phyloP scores from a whole-genome alignment of 345 rosid genomes.

The Ceriops zippeliana region DNA sequence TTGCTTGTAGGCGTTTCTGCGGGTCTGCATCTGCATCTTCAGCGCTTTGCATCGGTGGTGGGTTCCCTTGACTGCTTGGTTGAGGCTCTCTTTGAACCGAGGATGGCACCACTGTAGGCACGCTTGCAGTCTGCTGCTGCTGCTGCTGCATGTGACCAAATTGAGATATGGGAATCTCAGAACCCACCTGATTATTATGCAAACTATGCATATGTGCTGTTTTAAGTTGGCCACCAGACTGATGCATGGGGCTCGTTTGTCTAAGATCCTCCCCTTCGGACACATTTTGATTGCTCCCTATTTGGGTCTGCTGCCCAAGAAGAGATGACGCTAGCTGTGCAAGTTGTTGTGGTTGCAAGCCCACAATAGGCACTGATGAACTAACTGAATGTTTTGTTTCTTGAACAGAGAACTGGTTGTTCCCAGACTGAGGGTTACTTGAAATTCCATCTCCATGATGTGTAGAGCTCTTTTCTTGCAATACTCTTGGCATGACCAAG shows the following conservation, averaged over 20 bases:
- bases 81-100: constrained; percentile 22
- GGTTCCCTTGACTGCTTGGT: constrained; percentile 16
- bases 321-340: constrained; percentile 67
- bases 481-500: constrained; percentile 23
- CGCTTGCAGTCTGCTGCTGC: constrained; percentile 40
- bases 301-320: constrained; percentile 56
- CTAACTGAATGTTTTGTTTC: constrained; percentile 43
- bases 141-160: constrained; percentile 44
- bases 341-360: constrained; percentile 64
- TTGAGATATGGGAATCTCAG: constrained; percentile 44
- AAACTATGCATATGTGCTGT: constrained; percentile 42
- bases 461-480: constrained; percentile 31
- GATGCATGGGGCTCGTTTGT: constrained; percentile 29
- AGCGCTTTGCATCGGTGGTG: constrained; percentile 16
- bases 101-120: constrained; percentile 17
- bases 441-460: constrained; percentile 26
- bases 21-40: constrained; percentile 74
- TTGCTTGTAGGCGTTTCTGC: constrained; percentile 86
- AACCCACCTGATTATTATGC: constrained; percentile 25
- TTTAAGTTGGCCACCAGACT: constrained; percentile 28
- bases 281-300: constrained; percentile 32
- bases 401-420: constrained; percentile 21
- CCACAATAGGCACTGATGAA: constrained; percentile 28
- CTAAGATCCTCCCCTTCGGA: constrained; percentile 29
- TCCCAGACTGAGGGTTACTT: constrained; percentile 32